phyloP scores from a whole-genome alignment of 495 filamentous ascomycete species.

The Penicillium turbatum region DNA sequence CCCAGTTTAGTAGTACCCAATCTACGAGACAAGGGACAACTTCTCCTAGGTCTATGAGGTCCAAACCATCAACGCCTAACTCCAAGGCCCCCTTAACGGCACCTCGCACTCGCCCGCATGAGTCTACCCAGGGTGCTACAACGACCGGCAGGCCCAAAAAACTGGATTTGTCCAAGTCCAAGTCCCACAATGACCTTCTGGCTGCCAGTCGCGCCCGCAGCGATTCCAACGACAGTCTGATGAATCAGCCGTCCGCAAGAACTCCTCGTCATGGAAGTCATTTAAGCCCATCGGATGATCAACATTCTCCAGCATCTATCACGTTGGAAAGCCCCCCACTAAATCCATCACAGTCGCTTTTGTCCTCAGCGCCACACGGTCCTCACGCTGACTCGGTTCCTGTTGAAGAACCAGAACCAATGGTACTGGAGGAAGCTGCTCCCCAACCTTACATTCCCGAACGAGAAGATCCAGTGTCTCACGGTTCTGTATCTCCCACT shows the following conservation, averaged over 20 bases:
- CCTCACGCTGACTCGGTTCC: constrained; percentile 8
- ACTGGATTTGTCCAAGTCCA: constrained; percentile 36
- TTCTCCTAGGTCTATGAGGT: constrained; percentile 36
- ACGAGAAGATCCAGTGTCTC: constrained; percentile 1
- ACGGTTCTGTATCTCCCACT: not conserved
- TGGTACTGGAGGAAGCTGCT: constrained; percentile 12
- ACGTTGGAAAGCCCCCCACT: constrained; percentile 27
- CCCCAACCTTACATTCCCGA: constrained; percentile 5
- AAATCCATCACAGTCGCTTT: constrained; percentile 15
- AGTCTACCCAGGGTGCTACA: constrained; percentile 22
- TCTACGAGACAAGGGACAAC: constrained; percentile 36
- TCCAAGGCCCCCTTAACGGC: constrained; percentile 21
- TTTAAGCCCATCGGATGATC: constrained; percentile 58
- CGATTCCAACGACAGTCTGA: constrained; percentile 27
- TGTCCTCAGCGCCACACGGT: constrained; percentile 1
- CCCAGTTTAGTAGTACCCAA: constrained; percentile 19
- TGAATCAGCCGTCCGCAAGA: constrained; percentile 14
- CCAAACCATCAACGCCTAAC: constrained; percentile 30
- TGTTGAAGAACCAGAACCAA: constrained; percentile 12
- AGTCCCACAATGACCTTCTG: constrained; percentile 23
- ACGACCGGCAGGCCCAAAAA: constrained; percentile 36
- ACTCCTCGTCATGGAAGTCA: constrained; percentile 32
- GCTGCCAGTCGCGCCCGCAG: constrained; percentile 23
- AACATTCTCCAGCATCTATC: constrained; percentile 37
- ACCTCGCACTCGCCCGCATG: constrained; percentile 32